Base-by-base conservation (phyloP, 352 stramenopile genomes). In the Phytophthora pinifolia region DNA sequence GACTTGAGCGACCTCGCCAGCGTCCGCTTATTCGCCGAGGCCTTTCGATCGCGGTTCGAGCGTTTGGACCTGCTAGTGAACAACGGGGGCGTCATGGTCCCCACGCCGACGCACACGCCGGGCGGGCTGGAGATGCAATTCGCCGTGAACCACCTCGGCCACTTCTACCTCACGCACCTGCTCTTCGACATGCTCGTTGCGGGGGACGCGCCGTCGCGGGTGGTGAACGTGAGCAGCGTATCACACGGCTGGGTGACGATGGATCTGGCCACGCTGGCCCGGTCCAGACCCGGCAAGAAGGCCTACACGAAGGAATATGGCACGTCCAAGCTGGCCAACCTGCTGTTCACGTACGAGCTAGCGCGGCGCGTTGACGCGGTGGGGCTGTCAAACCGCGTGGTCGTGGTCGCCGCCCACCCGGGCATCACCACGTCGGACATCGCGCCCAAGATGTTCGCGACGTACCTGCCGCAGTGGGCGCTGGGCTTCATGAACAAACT, bases 121-220 rank as follows among this genome's bases (percentile, higher is more conserved):
- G 59, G 63, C 13, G 78, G 74, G 1, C 59, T 85, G 13, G 78
- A 88, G 54, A 82, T 59, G 38, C 73, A 85, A 25, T 88, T 88
- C 37, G 73, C 63, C 1, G 65, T 83, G 27, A 88, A 88, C 53
- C 66, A 86, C 30, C 43, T 88, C 7, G 78, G 75, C 8, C 78
- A 86, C 37, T 88, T 88, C 34, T 74, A 76, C 37, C 46, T 88
- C 36, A 81, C 78, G 1, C 17, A 66, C 9, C 41, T 85, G 30
- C 65, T 86, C 27, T 82, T 86, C 38, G 59, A 78, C n/a, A 37
- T 68, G 48, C 72, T 89, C 10, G 67, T 65, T 51, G 34, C 22
- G 8, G 56, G 42, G 8, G 35, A 65, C 4, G 29, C 49, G 32
- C 46, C 49, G 6, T 67, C 70, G 14, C 62, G 66, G 6, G 43